These are phyloP conservation scores for Penicillium samsonianum DNA, from an alignment of 495 filamentous ascomycete species.

Conservation along the genomic window DNA sequence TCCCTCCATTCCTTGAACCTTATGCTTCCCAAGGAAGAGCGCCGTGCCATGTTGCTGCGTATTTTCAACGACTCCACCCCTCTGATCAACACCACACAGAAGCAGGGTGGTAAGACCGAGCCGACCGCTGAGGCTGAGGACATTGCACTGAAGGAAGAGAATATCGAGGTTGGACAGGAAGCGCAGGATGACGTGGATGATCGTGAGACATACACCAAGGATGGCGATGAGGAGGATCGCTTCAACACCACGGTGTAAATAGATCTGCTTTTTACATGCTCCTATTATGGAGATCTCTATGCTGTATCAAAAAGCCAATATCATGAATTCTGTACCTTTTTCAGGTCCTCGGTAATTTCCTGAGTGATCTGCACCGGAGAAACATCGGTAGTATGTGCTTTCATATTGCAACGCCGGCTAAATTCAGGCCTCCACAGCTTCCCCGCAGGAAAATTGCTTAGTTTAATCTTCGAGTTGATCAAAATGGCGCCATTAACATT, in stretches of 20 bases:
- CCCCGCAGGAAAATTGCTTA: slow-evolving; percentile 20
- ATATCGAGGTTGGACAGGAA: slow-evolving; percentile 39
- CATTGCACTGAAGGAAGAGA: slow-evolving; percentile 37
- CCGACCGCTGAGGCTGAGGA: slow-evolving; percentile 41
- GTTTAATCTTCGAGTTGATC: neutral
- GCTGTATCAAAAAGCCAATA: slow-evolving; percentile 25
- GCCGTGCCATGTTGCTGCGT: slow-evolving; percentile 85
- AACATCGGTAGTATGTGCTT: slow-evolving; percentile 20
- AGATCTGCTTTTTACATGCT: slow-evolving; percentile 9
- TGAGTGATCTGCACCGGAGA: slow-evolving; percentile 22
- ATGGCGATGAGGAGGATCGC: slow-evolving; percentile 45
- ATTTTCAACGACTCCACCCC: slow-evolving; percentile 84
- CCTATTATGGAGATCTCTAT: neutral
- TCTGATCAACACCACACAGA: slow-evolving; percentile 53
- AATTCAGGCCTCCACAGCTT: slow-evolving; percentile 15
- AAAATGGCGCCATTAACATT: neutral
- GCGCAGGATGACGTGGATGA: slow-evolving; percentile 40
- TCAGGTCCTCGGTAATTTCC: neutral
- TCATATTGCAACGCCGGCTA: slow-evolving; percentile 16
- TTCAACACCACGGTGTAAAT: slow-evolving; percentile 47
- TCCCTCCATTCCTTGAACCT: slow-evolving; percentile 84
- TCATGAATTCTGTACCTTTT: slow-evolving; percentile 14
- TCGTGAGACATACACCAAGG: slow-evolving; percentile 44
- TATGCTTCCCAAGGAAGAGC: slow-evolving; percentile 96
- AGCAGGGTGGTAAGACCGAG: slow-evolving; percentile 35